Evolutionary conservation across 2,329 filamentous ascomycete species (phyloP).

Genomic region (Leptographium procerum): DNA sequence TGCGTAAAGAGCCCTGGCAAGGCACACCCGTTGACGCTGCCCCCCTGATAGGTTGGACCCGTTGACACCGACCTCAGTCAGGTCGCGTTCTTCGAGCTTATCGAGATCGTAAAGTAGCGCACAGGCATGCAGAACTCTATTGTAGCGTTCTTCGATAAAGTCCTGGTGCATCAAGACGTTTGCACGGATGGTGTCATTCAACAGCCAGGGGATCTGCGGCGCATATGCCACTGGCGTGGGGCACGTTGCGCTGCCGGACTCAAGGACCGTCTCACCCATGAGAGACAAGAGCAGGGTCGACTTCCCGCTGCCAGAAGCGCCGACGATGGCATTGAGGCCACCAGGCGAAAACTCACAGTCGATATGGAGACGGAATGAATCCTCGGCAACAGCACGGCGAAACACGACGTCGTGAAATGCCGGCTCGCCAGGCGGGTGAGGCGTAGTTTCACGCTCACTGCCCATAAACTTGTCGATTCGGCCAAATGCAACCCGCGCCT

Average conservation of each 20-base stretch:
- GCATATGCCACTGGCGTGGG: conserved; percentile 22
- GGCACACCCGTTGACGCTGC: conserved; percentile 21
- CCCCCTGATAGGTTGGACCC: conserved; percentile 16
- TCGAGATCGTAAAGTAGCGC: conserved; percentile 17
- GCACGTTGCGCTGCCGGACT: conserved; percentile 33
- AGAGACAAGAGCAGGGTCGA: conserved; percentile 43
- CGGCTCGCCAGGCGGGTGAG: conserved; percentile 38
- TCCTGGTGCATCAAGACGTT: conserved; percentile 15
- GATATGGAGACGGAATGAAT: conserved; percentile 35
- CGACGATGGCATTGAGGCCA: conserved; percentile 42
- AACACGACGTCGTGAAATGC: conserved; percentile 29
- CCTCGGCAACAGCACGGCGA: conserved; percentile 21
- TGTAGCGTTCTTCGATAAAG: conserved; percentile 19
- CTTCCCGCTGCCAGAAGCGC: conserved; percentile 45
- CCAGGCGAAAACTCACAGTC: conserved; percentile 40
- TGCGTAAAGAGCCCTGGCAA: conserved; percentile 47
- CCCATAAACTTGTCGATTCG: conserved; percentile 44
- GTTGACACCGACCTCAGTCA: conserved; percentile 14
- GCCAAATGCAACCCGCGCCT: conserved; percentile 20
- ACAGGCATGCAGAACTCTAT: conserved; percentile 16
- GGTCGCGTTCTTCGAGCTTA: conserved; percentile 12
- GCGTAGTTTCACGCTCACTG: conserved; percentile 34
- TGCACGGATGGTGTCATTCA: conserved; percentile 20
- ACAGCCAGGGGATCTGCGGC: conserved; percentile 26
- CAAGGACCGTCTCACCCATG: conserved; percentile 41